A percentile compares a stretch with the other conserved stretches of the same genome.
Conservation (phyloP, 352 stramenopile species). For the Phytophthora pinifolia region DNA sequence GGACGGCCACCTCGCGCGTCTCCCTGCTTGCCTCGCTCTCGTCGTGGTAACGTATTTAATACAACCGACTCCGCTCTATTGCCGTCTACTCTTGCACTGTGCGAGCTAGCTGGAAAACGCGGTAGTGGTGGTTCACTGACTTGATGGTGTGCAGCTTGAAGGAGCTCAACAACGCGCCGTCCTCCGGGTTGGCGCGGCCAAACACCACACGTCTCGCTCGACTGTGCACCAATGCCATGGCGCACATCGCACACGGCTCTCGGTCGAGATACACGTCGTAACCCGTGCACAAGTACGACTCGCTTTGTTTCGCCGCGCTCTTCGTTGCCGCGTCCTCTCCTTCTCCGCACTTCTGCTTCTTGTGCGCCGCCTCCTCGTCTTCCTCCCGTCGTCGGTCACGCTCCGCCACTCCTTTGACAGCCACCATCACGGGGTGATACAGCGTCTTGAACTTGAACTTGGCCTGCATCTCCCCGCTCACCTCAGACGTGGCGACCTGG, state of each 20-base stretch:
- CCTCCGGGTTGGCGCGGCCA: conserved; percentile 40
- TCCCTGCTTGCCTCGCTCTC: conserved; percentile 7
- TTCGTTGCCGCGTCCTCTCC: conserved; percentile 5
- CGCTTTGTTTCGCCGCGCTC: conserved; percentile 13
- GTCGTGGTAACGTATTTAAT: conserved; percentile 24
- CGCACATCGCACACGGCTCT: conserved; percentile 89
- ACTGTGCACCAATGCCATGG: conserved; percentile 90
- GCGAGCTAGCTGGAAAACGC: conserved; percentile 63
- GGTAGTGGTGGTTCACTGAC: conserved; percentile 89
- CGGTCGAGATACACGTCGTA: conserved; percentile 86
- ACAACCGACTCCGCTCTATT: conserved; percentile 2
- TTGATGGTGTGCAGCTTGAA: conserved; percentile 80
- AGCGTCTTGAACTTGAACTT: conserved; percentile 50
- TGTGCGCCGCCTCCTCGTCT: conserved; percentile 17
- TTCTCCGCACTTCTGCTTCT: conserved; percentile 36
- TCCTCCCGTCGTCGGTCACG: conserved; percentile 48
- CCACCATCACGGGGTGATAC: conserved; percentile 73
- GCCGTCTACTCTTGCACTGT: conserved; percentile 3
- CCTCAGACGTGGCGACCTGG: conserved; percentile 33
- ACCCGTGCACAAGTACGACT: conserved; percentile 89
- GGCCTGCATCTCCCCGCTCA: conserved; percentile 2
- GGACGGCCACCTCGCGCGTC: neutral
- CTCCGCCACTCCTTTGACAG: conserved; percentile 62
- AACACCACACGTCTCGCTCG: conserved; percentile 83
- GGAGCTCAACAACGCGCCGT: conserved; percentile 65